Base-by-base conservation (phyloP, 352 stramenopile species). In the Phytophthora crassamura region DNA sequence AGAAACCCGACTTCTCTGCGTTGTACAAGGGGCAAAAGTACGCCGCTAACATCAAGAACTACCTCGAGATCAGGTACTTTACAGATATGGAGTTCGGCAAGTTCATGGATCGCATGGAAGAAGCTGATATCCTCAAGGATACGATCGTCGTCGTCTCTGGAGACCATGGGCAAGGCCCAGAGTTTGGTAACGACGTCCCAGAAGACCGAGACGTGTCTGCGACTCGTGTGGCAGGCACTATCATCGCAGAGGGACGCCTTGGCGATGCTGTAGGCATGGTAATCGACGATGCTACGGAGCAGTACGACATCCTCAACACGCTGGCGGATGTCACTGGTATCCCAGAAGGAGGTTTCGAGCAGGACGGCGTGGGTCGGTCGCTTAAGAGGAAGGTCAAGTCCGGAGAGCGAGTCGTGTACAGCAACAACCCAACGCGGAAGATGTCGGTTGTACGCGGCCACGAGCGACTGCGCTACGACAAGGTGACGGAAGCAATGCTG, bases 1-100 rank as follows among this genome's bases (percentile, higher is more conserved):
- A 71, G 16, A 59, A 79, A 15, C 74, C 72, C 7, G 73, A 84
- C 34, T 77, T 82, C 16, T 72, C 63, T 0, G 42, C 72, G 4
- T 47, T 82, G 11, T 77, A 73, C 20, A 28, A 69, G 11, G 47
- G 45, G 16, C 4, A 54, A 16, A 48, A 72, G 33, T 64, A 69
- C 55, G 36, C 55, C 22, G 35, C 45, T 8, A 66, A 50, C 40
- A 54, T 83, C 49, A 51, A 69, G 25, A 56, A 73, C 22, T 83
- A 86, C 60, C 48, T 67, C 15, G 72, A 82, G 18, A 56, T 84
- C 40, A 73, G 78, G 11, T 83, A 83, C 58, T 87, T 87, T 39
- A 41, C 67, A 4, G 69, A 82, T 53, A 25, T 80, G 40, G 72
- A 63, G 46, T 42, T 87, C 14, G 78, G 78, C 28, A 72, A 71